Conservation (phyloP, 2,329 filamentous ascomycete genomes). For the Monosporascus sp. region DNA sequence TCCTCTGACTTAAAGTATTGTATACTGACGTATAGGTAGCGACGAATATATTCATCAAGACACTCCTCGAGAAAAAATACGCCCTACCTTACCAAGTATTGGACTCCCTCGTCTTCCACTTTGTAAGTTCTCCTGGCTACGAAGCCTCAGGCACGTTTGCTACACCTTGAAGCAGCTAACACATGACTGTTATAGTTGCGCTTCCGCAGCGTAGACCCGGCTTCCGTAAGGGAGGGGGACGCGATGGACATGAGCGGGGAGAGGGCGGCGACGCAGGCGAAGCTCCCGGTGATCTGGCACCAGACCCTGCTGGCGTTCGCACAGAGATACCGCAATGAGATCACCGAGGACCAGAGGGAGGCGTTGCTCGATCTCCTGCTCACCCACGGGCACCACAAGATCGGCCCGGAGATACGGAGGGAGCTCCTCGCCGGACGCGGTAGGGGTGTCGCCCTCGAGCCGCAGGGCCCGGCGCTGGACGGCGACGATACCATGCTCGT, state of each 20-base stretch:
- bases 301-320: conserved; percentile 90
- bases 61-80: conserved; percentile 93
- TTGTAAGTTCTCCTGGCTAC: conserved; percentile 30
- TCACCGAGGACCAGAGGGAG: conserved; percentile 92
- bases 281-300: conserved; percentile 92
- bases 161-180: no score
- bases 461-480: conserved; percentile 49
- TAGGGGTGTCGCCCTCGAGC: conserved; percentile 68
- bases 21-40: conserved; percentile 33
- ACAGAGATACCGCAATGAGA: conserved; percentile 90
- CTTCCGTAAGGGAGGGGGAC: conserved; percentile 49
- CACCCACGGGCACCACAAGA: conserved; percentile 77
- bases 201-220: conserved; percentile 68
- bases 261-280: conserved; percentile 50
- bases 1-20: not conserved
- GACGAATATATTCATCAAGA: conserved; percentile 92
- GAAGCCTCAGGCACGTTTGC: not conserved
- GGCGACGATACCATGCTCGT: conserved; percentile 93
- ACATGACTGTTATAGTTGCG: conserved; percentile 45
- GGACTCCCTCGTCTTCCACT: conserved; percentile 93
- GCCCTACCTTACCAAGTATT: conserved; percentile 92
- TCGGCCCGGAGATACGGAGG: conserved; percentile 85
- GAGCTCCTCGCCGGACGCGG: conserved; percentile 86
- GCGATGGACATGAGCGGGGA: conserved; percentile 45
- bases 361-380: conserved; percentile 82